phyloP scores from a whole-genome alignment of 1,139 yeast species.

The Debaryomycetaceae sp. region DNA sequence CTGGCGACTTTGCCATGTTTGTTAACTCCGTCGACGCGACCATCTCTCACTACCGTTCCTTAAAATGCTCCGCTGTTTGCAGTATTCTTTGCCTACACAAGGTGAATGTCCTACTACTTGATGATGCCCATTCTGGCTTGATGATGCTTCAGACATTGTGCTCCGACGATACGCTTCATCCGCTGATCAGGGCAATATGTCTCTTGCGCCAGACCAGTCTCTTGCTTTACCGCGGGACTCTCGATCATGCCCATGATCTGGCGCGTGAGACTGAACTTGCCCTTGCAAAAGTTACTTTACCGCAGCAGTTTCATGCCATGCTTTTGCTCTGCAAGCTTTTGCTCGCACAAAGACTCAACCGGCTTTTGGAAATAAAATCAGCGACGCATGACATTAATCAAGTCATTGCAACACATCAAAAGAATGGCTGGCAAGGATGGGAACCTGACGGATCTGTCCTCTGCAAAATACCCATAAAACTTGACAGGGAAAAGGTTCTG shows the following conservation, averaged over 20 bases:
- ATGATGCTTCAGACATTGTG: conserved; percentile 13
- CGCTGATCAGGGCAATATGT: conserved; percentile 10
- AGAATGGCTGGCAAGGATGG: conserved; percentile 15
- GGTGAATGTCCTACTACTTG: conserved; percentile 15
- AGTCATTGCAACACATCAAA: conserved; percentile 15
- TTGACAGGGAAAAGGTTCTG: not conserved
- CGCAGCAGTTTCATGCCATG: conserved; percentile 23
- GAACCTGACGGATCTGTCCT: conserved; percentile 13
- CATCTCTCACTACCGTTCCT: conserved; percentile 9
- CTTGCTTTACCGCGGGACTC: conserved; percentile 20
- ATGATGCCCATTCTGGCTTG: conserved; percentile 15
- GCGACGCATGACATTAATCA: conserved; percentile 15
- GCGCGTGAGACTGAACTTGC: conserved; percentile 8
- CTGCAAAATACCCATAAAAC: conserved; percentile 4
- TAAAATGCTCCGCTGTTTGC: conserved; percentile 8
- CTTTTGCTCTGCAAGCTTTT: conserved; percentile 12
- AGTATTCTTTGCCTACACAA: conserved; percentile 19
- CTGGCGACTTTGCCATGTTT: conserved; percentile 13
- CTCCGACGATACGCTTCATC: conserved; percentile 6
- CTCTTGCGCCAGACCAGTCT: conserved; percentile 13
- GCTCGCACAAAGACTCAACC: conserved; percentile 15
- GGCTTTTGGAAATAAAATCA: conserved; percentile 10
- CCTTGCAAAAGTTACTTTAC: conserved; percentile 5
- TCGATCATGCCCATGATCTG: conserved; percentile 7
- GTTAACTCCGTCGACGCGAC: conserved; percentile 18